Evolutionary conservation across 768 basidiomycete genomes (phyloP).

Genomic region (Rhodotorula toruloides): DNA sequence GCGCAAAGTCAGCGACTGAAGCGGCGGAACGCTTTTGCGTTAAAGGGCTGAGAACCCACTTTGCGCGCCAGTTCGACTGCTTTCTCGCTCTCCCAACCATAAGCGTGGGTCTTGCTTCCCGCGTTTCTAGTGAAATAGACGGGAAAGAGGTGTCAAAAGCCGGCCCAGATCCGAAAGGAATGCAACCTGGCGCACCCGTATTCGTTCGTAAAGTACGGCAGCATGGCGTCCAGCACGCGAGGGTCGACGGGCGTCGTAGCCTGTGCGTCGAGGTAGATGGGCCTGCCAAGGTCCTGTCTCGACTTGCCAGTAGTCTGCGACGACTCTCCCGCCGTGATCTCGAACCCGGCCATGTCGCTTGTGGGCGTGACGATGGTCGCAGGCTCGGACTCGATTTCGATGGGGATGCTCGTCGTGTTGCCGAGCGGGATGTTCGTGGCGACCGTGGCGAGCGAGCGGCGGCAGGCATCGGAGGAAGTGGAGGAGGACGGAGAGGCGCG

Average conservation of each 20-base stretch:
- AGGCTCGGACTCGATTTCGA: constrained; percentile 11
- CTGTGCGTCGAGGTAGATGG: constrained; percentile 95
- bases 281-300: constrained; percentile 46
- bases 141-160: neutral
- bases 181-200: constrained; percentile 99
- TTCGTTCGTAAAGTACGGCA: constrained; percentile 89
- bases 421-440: constrained; percentile 17
- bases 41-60: constrained; percentile 48
- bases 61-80: constrained; percentile 88
- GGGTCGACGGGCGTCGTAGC: constrained; percentile 98
- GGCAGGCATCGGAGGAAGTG: too few relatives aligned
- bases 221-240: constrained; percentile 91
- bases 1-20: neutral
- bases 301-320: neutral
- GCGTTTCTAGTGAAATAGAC: too few relatives aligned
- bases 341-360: constrained; percentile 78
- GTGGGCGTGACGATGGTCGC: constrained; percentile 18
- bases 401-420: constrained; percentile 4
- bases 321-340: constrained; percentile 61
- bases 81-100: constrained; percentile 97
- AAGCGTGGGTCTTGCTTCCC: constrained; percentile 80
- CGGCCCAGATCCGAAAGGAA: constrained; percentile 49
- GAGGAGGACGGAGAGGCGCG: too few relatives aligned
- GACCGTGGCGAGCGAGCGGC: constrained; percentile 32
- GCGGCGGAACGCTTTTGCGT: too few relatives aligned